These are phyloP conservation scores for Vigna trinervia DNA, from an alignment of 306 rosid genomes.

Conservation along the genomic window DNA sequence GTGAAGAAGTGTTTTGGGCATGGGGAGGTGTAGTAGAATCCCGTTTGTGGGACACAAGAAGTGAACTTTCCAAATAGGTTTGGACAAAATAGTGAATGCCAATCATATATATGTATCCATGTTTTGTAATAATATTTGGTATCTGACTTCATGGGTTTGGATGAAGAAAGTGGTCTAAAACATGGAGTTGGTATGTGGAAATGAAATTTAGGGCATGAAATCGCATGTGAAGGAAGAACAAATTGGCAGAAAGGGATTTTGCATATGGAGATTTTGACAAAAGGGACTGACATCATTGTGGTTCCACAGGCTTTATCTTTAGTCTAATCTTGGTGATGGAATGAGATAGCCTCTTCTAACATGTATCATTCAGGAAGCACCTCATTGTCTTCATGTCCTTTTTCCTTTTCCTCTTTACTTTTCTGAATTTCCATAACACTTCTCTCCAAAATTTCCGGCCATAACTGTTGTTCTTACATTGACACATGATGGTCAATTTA, in stretches of 20 bases:
- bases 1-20: slow-evolving; percentile 35
- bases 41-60: slow-evolving; percentile 56
- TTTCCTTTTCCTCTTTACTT: slow-evolving; percentile 28
- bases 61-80: slow-evolving; percentile 83
- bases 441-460: slow-evolving; percentile 20
- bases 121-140: too few species aligned
- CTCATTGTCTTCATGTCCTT: slow-evolving; percentile 23
- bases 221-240: slow-evolving; percentile 25
- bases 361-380: slow-evolving; percentile 25
- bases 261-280: neutral
- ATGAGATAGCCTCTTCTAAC: slow-evolving; percentile 32
- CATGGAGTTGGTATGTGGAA: slow-evolving; percentile 33
- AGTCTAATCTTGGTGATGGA: slow-evolving; percentile 9
- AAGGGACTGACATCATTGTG: slow-evolving; percentile 36
- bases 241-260: neutral
- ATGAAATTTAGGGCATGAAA: slow-evolving; percentile 34
- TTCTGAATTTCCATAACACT: slow-evolving; percentile 5
- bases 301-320: slow-evolving; percentile 44
- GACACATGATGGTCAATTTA: neutral
- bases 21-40: slow-evolving; percentile 56
- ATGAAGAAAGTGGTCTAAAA: slow-evolving; percentile 36
- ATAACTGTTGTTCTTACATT: neutral
- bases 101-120: slow-evolving; percentile 64
- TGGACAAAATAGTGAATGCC: slow-evolving; percentile 94
- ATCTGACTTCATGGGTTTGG: neutral